phyloP scores from a whole-genome alignment of 805 yeast species.

The Cyberlindnera samutprakarnensis region DNA sequence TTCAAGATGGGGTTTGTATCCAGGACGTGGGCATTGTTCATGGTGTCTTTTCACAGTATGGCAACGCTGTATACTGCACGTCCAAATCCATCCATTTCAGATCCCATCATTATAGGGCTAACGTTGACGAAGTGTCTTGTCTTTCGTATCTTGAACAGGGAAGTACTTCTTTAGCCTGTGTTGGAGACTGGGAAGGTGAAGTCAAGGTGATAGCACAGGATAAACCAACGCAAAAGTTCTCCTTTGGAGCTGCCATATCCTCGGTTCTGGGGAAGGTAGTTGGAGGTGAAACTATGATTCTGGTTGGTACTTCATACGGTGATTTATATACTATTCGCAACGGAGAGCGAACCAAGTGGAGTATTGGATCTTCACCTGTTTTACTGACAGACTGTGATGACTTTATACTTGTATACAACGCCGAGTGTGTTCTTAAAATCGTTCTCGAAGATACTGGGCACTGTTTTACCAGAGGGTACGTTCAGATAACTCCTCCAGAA shows the following conservation, averaged over 20 bases:
- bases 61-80: slow-evolving; percentile 1
- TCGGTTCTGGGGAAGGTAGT: too few relatives aligned
- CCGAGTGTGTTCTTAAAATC: slow-evolving; percentile 12
- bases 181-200: slow-evolving; percentile 22
- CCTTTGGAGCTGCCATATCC: too few relatives aligned
- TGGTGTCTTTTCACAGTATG: slow-evolving; percentile 4
- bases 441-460: slow-evolving; percentile 3
- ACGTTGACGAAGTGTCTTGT: slow-evolving; percentile 11
- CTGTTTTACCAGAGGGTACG: slow-evolving; percentile 12
- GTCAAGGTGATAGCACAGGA: too few relatives aligned
- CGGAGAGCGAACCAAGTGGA: slow-evolving; percentile 3
- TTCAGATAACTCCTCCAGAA: slow-evolving; percentile 12
- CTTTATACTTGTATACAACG: slow-evolving; percentile 11
- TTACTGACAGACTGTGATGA: slow-evolving; percentile 7
- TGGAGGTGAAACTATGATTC: too few relatives aligned
- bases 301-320: slow-evolving; percentile 23
- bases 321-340: too few relatives aligned
- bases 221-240: too few relatives aligned
- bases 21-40: slow-evolving; percentile 1
- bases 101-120: slow-evolving; percentile 4
- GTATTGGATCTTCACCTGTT: slow-evolving; percentile 21
- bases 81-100: neutral
- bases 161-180: slow-evolving; percentile 5
- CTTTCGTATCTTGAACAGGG: slow-evolving; percentile 3
- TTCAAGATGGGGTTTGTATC: slow-evolving; percentile 5